Evolutionary conservation across 177 flowering plant species (phyloP).

Genomic region (Vitis hybrid): DNA sequence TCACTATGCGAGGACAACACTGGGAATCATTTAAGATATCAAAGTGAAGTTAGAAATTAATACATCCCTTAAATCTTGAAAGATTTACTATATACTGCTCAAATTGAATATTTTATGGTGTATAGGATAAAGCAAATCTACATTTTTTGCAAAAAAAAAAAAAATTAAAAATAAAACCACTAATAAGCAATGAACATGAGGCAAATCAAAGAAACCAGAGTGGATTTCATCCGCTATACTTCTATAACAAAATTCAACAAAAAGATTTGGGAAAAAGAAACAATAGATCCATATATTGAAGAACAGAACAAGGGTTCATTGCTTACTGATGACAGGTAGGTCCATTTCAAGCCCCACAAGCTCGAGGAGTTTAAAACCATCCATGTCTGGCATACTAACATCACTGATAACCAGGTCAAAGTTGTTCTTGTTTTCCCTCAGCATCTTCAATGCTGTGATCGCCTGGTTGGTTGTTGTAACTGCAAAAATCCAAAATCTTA

Average conservation of each 20-base stretch:
- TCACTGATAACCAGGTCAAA: constrained; percentile 88
- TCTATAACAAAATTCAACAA: not conserved
- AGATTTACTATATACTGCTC: not conserved
- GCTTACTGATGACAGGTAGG: constrained; percentile 92
- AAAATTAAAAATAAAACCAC: not conserved
- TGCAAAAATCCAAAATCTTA: constrained; percentile 33
- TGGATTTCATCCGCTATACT: too few relatives aligned
- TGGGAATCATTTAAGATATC: constrained; percentile 18
- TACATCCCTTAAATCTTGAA: too few relatives aligned
- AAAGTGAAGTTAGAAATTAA: not conserved
- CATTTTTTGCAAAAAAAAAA: not conserved
- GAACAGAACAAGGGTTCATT: constrained; percentile 1
- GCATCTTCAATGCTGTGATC: constrained; percentile 57
- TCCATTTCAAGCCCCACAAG: constrained; percentile 96
- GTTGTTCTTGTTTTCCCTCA: constrained; percentile 66
- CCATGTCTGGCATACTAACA: constrained; percentile 97
- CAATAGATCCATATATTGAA: not conserved
- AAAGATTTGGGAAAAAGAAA: not conserved
- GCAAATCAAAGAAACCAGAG: too few relatives aligned
- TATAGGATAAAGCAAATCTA: not conserved
- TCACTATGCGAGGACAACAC: constrained; percentile 88
- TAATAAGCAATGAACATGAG: too few relatives aligned
- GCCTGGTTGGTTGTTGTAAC: constrained; percentile 77
- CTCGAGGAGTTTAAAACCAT: constrained; percentile 92
- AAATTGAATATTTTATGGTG: not conserved